Base-by-base conservation (phyloP, 371 early-diverging fungal genomes). In the Blakeslea trispora region DNA sequence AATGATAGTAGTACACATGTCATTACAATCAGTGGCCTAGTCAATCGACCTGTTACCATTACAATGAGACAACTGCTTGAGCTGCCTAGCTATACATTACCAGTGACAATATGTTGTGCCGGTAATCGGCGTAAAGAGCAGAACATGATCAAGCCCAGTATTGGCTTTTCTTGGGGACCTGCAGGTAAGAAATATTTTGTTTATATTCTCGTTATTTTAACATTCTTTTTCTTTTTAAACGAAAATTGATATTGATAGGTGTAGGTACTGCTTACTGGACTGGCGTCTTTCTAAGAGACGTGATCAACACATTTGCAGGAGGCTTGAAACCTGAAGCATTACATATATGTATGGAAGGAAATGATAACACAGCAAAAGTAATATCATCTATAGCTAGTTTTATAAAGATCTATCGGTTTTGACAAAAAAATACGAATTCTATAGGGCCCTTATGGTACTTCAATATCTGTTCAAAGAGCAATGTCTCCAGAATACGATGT, bases 81-180 rank as follows among this genome's bases (percentile, higher is more conserved):
- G 5, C 55, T 87, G 57, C 75, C 77, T 19, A 61, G 72, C 15
- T 53, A 64, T 8, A 75, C 71, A 3, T 56, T 88, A 18, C 81
- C 81, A 18, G 84, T 83, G 1, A 84, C 86, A 3, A 66, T 88
- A 32, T 79, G 82, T 57, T 94, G 95, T 61, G 91, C 93, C 3
- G 94, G 94, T 18, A 93, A 92, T 54, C 78, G 94, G 42, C 79
- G 94, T 18, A 85, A 88, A 56, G 92, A 92, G 32, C 88, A 90
- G 72, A 84, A 90, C 53, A 87, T 85, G 66, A 73, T 81, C 51
- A 88, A 86, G 53, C 82, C 83, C 15, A 82, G 85, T 21, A 90
- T 88, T 57, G 93, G 82, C 59, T 90, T 81, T 73, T 48, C 40
- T 28, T 64, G 59, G 57, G 64, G 64, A 6, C 32, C 68, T 19